Evolutionary conservation across 257 asterid genomes (phyloP).

Genomic region (Nicotiana noctiflora): DNA sequence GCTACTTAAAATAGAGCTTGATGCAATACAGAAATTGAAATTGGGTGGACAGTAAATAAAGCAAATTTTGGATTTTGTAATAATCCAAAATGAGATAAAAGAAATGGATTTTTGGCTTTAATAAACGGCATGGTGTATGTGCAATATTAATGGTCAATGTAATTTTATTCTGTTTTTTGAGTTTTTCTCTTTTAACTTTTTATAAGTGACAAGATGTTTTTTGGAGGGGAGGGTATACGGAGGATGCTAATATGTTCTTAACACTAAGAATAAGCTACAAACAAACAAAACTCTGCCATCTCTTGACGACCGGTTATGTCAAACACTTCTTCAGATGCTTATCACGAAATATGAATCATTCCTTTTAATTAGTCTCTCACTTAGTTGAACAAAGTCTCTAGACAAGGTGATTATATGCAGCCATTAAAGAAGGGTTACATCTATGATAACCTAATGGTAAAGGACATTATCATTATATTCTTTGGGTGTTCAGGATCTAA

Average conservation of each 20-base stretch:
- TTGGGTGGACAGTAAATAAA: too few relatives aligned
- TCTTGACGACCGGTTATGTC: background rate
- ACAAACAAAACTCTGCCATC: background rate
- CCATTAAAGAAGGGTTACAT: background rate
- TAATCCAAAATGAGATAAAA: too few relatives aligned
- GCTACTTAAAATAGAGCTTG: too few relatives aligned
- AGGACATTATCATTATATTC: background rate
- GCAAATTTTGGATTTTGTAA: too few relatives aligned
- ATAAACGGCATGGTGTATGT: too few relatives aligned
- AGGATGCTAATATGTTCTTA: background rate
- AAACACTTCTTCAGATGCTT: background rate
- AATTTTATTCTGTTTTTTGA: too few relatives aligned
- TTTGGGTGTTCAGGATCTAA: conserved; percentile 1
- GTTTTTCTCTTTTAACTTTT: too few relatives aligned
- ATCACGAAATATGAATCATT: conserved; percentile 1
- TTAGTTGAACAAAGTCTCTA: background rate
- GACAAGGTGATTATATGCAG: background rate
- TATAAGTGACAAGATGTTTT: background rate
- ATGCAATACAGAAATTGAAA: too few relatives aligned
- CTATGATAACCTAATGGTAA: background rate
- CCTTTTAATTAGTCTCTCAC: background rate
- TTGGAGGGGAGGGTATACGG: background rate
- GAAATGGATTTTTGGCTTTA: too few relatives aligned
- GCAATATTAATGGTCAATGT: too few relatives aligned
- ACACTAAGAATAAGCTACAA: background rate